A percentile compares a stretch with the other conserved stretches of the same genome.
These are phyloP conservation scores for Chaetomidium leptoderma DNA, from an alignment of 495 filamentous ascomycete species.

Conservation along the genomic window DNA sequence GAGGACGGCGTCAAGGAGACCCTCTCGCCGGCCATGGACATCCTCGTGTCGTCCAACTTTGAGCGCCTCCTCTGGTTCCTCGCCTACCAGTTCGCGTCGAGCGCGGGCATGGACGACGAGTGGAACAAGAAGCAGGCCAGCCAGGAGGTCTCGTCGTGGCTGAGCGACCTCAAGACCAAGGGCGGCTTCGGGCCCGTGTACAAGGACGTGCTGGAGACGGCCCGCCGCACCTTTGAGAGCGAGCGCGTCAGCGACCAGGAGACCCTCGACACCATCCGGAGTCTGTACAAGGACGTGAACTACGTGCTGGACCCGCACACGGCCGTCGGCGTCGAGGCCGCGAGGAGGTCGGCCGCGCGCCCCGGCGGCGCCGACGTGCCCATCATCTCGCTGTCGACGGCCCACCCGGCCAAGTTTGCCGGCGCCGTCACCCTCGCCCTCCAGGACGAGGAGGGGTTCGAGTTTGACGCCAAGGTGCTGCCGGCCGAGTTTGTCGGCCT, in stretches of 20 bases:
- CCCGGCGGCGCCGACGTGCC: constrained; percentile 40
- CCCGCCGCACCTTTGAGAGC: constrained; percentile 66
- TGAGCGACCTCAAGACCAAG: constrained; percentile 64
- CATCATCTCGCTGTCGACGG: constrained; percentile 75
- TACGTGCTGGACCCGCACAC: constrained; percentile 93
- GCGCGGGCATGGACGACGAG: constrained; percentile 52
- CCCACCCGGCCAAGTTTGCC: constrained; percentile 91
- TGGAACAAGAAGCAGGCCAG: constrained; percentile 58
- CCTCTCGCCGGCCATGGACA: constrained; percentile 91
- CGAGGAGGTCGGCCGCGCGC: constrained; percentile 59
- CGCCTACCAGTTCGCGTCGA: constrained; percentile 57
- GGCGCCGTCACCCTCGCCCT: constrained; percentile 73
- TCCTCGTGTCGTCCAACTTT: constrained; percentile 91
- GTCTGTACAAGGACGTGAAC: constrained; percentile 54
- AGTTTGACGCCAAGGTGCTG: constrained; percentile 65
- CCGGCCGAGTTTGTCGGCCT: constrained; percentile 75
- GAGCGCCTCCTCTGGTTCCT: constrained; percentile 95
- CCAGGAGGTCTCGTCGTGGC: constrained; percentile 65
- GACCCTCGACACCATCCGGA: constrained; percentile 68
- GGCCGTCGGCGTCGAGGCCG: constrained; percentile 75
- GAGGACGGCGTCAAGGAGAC: constrained; percentile 77
- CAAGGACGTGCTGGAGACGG: constrained; percentile 58
- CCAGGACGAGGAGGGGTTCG: constrained; percentile 59
- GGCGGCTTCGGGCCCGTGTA: constrained; percentile 77
- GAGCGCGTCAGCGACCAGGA: constrained; percentile 77